Evolutionary conservation across 164 flowering plant species (phyloP).

Genomic region (Liriodendron chinense): DNA sequence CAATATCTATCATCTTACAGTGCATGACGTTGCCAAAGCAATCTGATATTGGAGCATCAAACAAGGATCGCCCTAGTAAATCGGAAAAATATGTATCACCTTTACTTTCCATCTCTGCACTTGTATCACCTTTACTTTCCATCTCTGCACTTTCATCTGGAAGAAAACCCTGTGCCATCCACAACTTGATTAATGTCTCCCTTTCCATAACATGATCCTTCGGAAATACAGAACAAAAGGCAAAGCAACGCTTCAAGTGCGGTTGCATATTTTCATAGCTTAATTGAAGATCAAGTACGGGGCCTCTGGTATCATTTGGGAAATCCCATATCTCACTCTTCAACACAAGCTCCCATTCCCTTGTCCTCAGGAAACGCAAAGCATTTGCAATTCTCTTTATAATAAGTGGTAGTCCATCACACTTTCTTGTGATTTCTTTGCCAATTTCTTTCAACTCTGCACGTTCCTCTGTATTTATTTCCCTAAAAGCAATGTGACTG

Average conservation of each 20-base stretch:
- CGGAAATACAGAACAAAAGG: constrained; percentile 9
- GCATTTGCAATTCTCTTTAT: constrained; percentile 7
- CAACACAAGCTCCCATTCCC: constrained; percentile 8
- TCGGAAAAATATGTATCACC: constrained; percentile 6
- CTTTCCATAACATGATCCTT: not conserved
- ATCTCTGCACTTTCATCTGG: not conserved
- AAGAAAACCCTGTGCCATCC: constrained; percentile 16
- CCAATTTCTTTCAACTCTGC: not conserved
- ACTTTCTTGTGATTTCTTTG: constrained; percentile 1
- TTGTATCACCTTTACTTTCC: constrained; percentile 7
- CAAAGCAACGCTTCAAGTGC: constrained; percentile 12
- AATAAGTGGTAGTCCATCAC: constrained; percentile 12
- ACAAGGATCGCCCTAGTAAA: constrained; percentile 9
- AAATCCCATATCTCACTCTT: constrained; percentile 10
- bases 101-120: not conserved
- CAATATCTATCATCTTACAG: too few relatives aligned
- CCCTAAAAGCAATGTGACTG: too few relatives aligned
- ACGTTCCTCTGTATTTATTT: not conserved
- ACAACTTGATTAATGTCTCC: constrained; percentile 1
- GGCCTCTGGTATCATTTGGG: not conserved
- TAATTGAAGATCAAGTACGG: too few relatives aligned
- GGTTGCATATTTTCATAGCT: constrained; percentile 12
- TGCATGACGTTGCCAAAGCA: not conserved
- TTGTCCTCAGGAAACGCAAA: not conserved
- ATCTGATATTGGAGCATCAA: not conserved